Evolutionary conservation across 1,284 basidiomycete genomes (phyloP), one percentile per base, ranked within the genome.

Genomic region (Cryptococcus sp.): DNA sequence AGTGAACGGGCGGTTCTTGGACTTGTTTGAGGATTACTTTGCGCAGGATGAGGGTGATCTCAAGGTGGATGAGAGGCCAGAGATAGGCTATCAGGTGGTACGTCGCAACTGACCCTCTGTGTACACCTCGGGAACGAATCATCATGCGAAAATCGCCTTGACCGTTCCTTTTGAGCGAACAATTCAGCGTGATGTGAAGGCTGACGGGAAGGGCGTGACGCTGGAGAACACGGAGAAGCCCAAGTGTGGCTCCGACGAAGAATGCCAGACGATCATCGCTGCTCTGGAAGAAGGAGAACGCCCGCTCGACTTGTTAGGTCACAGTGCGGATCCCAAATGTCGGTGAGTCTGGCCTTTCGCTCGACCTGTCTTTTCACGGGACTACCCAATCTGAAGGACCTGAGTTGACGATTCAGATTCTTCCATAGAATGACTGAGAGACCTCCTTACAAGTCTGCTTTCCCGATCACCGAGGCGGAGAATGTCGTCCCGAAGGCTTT

Each of bases 211-310:
- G 53, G 88, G 88, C 1, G 87, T 88, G 10, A 91, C 89, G 1
- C 80, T 93, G 19, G 90, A 93, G 74, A 89, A 91, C 68, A 94
- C 89, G 0, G 90, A 94, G 74, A 90, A 88, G 65, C 87, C 87
- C 7, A 88, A 86, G 68, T 92, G 89, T 69, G 84, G 39, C 78
- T 82, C 40, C 5, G 62, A 68, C 52, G 63, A 65, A 25, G 66
- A 65, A 39, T 71, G 67, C 43, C 47, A 63, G 48, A 55, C 63
- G 39, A 62, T 75, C 59, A 71, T 77, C 57, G 56, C 60, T 31
- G 43, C 50, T 1, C 77, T 94, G 21, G 85, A 85, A 34, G 82
- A 82, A 1, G 73, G 77, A 0, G 87, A 94, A 64, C 74, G 91
- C 31, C 90, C 91, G 2, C 70, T 94, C 40, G 91, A 94, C 66